Percentiles rank a stretch among this genome's conserved stretches.
Conservation (phyloP, 176 grass and related monocot genomes). For the Zoysia japonica region DNA sequence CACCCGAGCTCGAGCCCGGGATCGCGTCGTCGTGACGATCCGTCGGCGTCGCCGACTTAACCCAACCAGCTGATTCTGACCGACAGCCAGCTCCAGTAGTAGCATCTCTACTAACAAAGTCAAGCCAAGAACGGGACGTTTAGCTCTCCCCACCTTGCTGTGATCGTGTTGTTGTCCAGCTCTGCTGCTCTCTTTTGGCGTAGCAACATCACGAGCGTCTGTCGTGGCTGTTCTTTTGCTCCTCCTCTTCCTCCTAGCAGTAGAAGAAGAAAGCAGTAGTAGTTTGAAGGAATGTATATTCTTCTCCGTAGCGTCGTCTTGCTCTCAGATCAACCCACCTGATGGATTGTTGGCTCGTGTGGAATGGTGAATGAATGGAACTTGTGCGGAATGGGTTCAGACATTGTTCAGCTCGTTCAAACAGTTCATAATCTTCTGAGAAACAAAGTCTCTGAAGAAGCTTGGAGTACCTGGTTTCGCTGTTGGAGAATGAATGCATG, state of each 20-base stretch:
- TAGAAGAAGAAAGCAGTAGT: neutral
- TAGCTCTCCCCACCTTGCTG: neutral
- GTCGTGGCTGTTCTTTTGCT: slow-evolving; percentile 36
- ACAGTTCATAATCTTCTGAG: neutral
- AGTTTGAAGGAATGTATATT: neutral
- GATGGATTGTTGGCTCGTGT: neutral
- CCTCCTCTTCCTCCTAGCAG: neutral
- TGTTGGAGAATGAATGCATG: no score
- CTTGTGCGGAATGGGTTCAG: neutral
- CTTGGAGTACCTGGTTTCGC: no score
- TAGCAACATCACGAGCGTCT: neutral
- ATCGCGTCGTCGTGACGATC: slow-evolving; percentile 51
- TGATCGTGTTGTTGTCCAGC: neutral
- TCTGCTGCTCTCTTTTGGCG: slow-evolving; percentile 31
- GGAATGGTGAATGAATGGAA: neutral
- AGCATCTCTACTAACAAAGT: slow-evolving; percentile 35
- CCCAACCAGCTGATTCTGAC: slow-evolving; percentile 13
- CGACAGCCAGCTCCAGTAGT: slow-evolving; percentile 31
- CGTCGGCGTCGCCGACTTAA: neutral
- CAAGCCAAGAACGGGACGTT: neutral
- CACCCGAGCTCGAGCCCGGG: slow-evolving; percentile 51
- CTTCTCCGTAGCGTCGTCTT: neutral
- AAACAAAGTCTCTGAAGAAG: no score
- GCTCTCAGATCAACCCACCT: no score
- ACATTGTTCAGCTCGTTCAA: neutral